Base-by-base conservation (phyloP, 2,329 filamentous ascomycete genomes). In the Talaromyces sp. region DNA sequence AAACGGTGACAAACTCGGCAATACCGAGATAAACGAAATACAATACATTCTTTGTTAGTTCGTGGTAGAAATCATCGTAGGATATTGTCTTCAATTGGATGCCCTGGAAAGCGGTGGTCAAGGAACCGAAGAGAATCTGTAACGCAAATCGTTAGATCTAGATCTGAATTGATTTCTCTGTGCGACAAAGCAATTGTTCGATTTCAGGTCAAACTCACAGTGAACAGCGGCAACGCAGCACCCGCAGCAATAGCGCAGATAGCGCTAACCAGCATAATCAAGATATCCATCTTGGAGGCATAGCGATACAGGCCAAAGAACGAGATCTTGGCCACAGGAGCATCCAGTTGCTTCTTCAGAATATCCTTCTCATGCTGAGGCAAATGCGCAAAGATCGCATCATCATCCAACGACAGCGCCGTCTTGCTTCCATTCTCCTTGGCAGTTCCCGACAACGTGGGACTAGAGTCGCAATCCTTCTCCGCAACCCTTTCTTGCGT, bases 1-100 rank as follows among this genome's bases (percentile, higher is more conserved):
- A 96, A 50, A 89, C 85, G 3, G 88, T 88, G 54, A 91, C 78
- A 69, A 96, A 96, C 73, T 93, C 90, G 68, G 83, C 92, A 65
- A 96, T 87, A 52, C 86, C 92, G 56, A 97, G 84, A 75, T 96
- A 96, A 39, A 97, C 80, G 69, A 96, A 95, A 77, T 96, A 96
- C 41, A 96, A 78, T 10, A 93, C 90, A 70, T 89, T 85, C 50
- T 82, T 81, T 8, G 79, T 79, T 70, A 96, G 80, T 66, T 87
- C 79, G 62, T 79, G 68, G 60, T 84, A 82, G 77, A 95, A 95
- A 0, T 81, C 78, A 43, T 81, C 73, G 48, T 83, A 83, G 0
- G 77, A 73, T 19, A 84, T 79, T 0, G 72, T 74, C 7, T 79
- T 79, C 3, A 80, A 75, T 68, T 90, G 85, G 70, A 87, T 91